Evolutionary conservation across 1,139 yeast genomes (phyloP).

Genomic region (Pneumocystis murina): DNA sequence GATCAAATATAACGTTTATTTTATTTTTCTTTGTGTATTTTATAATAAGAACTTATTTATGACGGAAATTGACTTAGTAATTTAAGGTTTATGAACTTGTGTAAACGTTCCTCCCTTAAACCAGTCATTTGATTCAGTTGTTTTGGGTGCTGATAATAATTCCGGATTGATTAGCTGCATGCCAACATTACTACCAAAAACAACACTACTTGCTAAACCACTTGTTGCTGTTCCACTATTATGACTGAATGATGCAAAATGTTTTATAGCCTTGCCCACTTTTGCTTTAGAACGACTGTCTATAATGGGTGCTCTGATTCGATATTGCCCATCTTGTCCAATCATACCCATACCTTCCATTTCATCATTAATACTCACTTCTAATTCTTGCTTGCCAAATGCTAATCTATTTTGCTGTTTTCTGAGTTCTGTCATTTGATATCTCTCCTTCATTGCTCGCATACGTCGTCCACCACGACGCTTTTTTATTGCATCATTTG

Average conservation of each 20-base stretch:
- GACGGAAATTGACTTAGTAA: conserved; percentile 10
- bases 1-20: neutral
- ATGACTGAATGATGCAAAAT: neutral
- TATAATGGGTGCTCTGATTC: conserved; percentile 27
- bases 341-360: conserved; percentile 75
- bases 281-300: conserved; percentile 23
- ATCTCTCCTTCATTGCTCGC: conserved; percentile 66
- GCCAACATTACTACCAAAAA: conserved; percentile 13
- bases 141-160: conserved; percentile 8
- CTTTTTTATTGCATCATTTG: conserved; percentile 62
- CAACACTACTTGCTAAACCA: neutral
- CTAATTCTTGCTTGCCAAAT: conserved; percentile 62
- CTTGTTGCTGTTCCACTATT: neutral
- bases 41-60: conserved; percentile 1
- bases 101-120: conserved; percentile 23
- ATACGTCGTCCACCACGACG: conserved; percentile 76
- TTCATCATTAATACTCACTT: conserved; percentile 38
- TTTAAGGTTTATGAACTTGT: conserved; percentile 14
- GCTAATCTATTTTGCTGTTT: conserved; percentile 73
- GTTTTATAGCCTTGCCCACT: conserved; percentile 19
- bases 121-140: conserved; percentile 20
- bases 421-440: conserved; percentile 65
- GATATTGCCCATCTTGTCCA: conserved; percentile 23
- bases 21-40: neutral
- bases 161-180: conserved; percentile 22